Evolutionary conservation across 306 rosid species (phyloP).

Genomic region (Prunus mongolica): DNA sequence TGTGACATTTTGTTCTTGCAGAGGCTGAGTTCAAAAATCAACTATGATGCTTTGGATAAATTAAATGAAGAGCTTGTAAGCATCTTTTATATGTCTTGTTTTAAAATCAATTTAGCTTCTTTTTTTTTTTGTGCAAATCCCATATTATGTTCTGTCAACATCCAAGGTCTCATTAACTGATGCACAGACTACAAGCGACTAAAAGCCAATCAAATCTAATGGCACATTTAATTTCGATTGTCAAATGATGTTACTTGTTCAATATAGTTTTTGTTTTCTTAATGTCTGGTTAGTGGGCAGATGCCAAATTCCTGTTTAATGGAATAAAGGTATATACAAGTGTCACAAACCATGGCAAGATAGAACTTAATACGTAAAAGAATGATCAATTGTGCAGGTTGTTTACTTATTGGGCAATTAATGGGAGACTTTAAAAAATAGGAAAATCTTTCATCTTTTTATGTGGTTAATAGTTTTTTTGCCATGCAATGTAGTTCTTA

Average conservation of each 20-base stretch:
- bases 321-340: neutral
- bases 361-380: neutral
- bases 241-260: neutral
- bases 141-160: neutral
- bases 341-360: neutral
- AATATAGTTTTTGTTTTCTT: no score
- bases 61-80: slow-evolving; percentile 12
- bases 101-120: neutral
- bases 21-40: slow-evolving; percentile 11
- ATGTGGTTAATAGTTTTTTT: no score
- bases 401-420: neutral
- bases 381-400: neutral
- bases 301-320: neutral
- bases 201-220: neutral
- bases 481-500: neutral
- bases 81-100: neutral
- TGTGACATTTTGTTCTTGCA: slow-evolving; percentile 1
- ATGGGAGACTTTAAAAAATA: neutral
- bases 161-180: neutral
- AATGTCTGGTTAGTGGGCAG: neutral
- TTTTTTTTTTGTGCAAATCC: neutral
- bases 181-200: neutral
- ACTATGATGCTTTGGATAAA: slow-evolving; percentile 5
- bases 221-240: neutral
- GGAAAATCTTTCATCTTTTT: neutral